These are phyloP conservation scores for Kalmanozyma brasiliensis DNA, from an alignment of 1,284 basidiomycete species.

Conservation along the genomic window DNA sequence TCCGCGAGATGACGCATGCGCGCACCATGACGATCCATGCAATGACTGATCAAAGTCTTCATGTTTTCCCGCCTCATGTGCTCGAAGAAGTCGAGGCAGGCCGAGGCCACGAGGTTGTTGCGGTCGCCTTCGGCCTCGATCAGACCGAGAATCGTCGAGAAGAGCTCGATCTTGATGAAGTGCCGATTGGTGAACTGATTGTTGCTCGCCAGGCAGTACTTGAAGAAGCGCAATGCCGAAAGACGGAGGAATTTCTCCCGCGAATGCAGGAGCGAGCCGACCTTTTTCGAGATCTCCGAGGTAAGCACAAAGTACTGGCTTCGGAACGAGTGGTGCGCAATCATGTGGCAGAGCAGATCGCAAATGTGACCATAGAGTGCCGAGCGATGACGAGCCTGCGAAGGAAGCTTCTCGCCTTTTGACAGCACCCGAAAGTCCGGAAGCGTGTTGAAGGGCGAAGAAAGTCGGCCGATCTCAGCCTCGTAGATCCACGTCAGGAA, in stretches of 20 bases:
- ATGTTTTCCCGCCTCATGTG: conserved; percentile 80
- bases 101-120: conserved; percentile 92
- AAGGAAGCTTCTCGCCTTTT: conserved; percentile 35
- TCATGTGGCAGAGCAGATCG: conserved; percentile 89
- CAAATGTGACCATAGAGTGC: conserved; percentile 71
- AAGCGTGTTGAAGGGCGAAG: conserved; percentile 81
- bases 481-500: conserved; percentile 93
- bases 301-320: conserved; percentile 86
- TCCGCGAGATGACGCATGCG: conserved; percentile 77
- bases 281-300: conserved; percentile 56
- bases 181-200: conserved; percentile 87
- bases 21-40: conserved; percentile 81
- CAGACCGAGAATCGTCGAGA: conserved; percentile 84
- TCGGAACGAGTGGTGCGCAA: conserved; percentile 81
- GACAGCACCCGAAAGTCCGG: conserved; percentile 74
- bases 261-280: conserved; percentile 73
- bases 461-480: conserved; percentile 77
- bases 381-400: conserved; percentile 30
- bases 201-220: conserved; percentile 82
- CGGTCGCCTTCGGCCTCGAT: conserved; percentile 81
- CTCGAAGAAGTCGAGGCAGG: conserved; percentile 95
- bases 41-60: conserved; percentile 82
- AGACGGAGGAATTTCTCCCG: conserved; percentile 83
- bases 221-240: conserved; percentile 82
- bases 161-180: conserved; percentile 84